These are phyloP conservation scores for Ceraceosorus bombacis DNA, from an alignment of 1,284 basidiomycete species.

Conservation along the genomic window DNA sequence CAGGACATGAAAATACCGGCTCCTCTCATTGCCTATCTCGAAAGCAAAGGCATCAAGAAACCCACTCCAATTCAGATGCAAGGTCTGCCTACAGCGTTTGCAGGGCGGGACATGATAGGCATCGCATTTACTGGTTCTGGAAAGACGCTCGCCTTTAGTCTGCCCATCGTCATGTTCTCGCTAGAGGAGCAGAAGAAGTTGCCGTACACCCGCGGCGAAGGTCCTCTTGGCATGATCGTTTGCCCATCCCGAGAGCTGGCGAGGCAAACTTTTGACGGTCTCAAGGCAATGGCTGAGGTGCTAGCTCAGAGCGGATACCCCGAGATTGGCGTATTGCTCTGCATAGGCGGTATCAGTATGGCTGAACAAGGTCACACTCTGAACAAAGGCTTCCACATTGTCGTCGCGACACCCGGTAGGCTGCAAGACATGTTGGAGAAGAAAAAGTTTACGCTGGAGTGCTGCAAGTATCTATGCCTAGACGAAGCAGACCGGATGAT, in stretches of 20 bases:
- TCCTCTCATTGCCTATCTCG: conserved; percentile 71
- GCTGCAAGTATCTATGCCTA: conserved; percentile 76
- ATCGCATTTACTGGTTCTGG: conserved; percentile 53
- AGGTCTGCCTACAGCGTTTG: conserved; percentile 77
- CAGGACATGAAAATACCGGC: conserved; percentile 94
- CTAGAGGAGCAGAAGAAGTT: conserved; percentile 76
- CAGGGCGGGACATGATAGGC: conserved; percentile 52
- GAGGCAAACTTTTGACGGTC: conserved; percentile 85
- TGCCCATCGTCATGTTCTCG: conserved; percentile 60
- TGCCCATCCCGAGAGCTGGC: conserved; percentile 55
- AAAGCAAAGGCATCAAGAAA: conserved; percentile 64
- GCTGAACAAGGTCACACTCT: conserved; percentile 84
- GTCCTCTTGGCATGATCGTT: conserved; percentile 86
- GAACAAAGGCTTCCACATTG: conserved; percentile 83
- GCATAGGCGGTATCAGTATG: conserved; percentile 98
- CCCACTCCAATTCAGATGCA: conserved; percentile 97
- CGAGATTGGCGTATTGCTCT: conserved; percentile 64
- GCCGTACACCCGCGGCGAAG: conserved; percentile 83
- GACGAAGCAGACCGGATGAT: conserved; percentile 99
- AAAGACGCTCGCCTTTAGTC: conserved; percentile 51
- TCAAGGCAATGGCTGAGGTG: conserved; percentile 73
- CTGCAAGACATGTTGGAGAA: conserved; percentile 66
- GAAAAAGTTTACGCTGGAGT: conserved; percentile 78
- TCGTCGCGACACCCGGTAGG: conserved; percentile 66
- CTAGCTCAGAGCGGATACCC: conserved; percentile 79